phyloP scores from a whole-genome alignment of 805 yeast species.

The Teunomyces tritomae region DNA sequence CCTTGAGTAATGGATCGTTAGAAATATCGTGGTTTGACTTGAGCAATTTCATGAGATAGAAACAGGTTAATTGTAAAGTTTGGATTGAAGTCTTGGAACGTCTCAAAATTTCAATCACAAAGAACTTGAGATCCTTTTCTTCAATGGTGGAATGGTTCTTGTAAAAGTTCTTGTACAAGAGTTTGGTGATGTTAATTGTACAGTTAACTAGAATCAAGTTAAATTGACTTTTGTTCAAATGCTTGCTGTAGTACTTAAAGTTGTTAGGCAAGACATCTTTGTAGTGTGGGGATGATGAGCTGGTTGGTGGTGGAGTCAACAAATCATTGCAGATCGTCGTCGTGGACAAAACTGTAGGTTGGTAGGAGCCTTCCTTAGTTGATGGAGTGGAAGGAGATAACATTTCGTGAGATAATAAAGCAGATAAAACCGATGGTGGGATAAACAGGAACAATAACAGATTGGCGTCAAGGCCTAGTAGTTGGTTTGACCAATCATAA shows the following conservation, averaged over 20 bases:
- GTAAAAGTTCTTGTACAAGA: slow-evolving; percentile 20
- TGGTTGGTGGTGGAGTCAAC: slow-evolving; percentile 18
- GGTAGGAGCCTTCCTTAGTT: not conserved
- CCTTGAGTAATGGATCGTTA: slow-evolving; percentile 20
- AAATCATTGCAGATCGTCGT: slow-evolving; percentile 3
- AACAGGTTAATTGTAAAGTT: slow-evolving; percentile 64
- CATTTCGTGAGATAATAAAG: not conserved
- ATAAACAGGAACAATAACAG: not conserved
- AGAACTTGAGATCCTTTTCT: slow-evolving; percentile 22
- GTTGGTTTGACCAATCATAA: not conserved
- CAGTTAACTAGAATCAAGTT: slow-evolving; percentile 38
- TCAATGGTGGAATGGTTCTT: slow-evolving; percentile 6
- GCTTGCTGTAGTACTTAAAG: slow-evolving; percentile 37
- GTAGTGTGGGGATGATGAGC: slow-evolving; percentile 10
- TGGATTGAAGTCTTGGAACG: slow-evolving; percentile 59
- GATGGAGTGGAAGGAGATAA: slow-evolving; percentile 3
- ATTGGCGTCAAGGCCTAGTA: not conserved
- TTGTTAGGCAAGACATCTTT: slow-evolving; percentile 30
- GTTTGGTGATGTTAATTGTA: slow-evolving; percentile 33
- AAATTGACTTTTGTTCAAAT: slow-evolving; percentile 39
- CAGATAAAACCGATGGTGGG: slow-evolving; percentile 1
- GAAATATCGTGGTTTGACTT: slow-evolving; percentile 12
- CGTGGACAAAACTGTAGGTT: not conserved
- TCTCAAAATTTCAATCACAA: slow-evolving; percentile 41
- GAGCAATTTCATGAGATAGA: slow-evolving; percentile 53